Conservation (phyloP, 2,329 filamentous ascomycete species). For the Parastagonospora nodorum region DNA sequence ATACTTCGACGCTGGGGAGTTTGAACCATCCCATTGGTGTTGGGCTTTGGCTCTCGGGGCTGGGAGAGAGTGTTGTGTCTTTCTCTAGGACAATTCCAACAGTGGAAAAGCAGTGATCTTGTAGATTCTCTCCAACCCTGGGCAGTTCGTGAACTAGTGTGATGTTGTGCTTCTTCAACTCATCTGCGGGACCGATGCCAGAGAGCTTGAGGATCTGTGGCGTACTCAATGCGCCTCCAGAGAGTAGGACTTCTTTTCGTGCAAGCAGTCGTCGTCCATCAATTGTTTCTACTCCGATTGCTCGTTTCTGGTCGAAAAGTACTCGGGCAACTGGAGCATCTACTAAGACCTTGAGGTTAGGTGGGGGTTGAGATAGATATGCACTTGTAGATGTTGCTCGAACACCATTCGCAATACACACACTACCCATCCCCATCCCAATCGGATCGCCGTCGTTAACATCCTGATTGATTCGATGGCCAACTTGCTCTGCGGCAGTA, state of each 20-base stretch:
- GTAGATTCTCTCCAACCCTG: slow-evolving; percentile 66
- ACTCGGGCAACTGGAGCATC: slow-evolving; percentile 47
- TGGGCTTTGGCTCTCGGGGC: slow-evolving; percentile 4
- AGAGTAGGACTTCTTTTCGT: slow-evolving; percentile 21
- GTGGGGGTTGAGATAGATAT: slow-evolving; percentile 50
- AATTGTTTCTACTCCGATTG: slow-evolving; percentile 6
- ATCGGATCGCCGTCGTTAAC: slow-evolving; percentile 64
- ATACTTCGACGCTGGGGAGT: slow-evolving; percentile 29
- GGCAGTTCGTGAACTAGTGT: slow-evolving; percentile 58
- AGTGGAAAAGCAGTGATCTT: slow-evolving; percentile 52
- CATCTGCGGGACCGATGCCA: slow-evolving; percentile 61
- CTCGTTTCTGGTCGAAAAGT: slow-evolving; percentile 3
- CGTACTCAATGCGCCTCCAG: slow-evolving; percentile 61
- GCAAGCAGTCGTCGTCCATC: neutral
- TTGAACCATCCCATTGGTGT: slow-evolving; percentile 48
- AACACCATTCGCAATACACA: slow-evolving; percentile 54
- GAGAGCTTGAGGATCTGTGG: slow-evolving; percentile 67
- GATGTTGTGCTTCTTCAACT: slow-evolving; percentile 61
- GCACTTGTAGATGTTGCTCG: slow-evolving; percentile 59
- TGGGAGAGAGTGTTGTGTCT: neutral
- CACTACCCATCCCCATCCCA: slow-evolving; percentile 59
- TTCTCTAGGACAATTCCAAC: slow-evolving; percentile 5
- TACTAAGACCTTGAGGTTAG: slow-evolving; percentile 58
- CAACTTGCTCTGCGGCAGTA: slow-evolving; percentile 48
- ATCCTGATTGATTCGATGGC: slow-evolving; percentile 58